A percentile compares a stretch with the other conserved stretches of the same genome.
These are phyloP conservation scores for Leucaena leucocephala DNA, from an alignment of 306 rosid species.

Conservation along the genomic window DNA sequence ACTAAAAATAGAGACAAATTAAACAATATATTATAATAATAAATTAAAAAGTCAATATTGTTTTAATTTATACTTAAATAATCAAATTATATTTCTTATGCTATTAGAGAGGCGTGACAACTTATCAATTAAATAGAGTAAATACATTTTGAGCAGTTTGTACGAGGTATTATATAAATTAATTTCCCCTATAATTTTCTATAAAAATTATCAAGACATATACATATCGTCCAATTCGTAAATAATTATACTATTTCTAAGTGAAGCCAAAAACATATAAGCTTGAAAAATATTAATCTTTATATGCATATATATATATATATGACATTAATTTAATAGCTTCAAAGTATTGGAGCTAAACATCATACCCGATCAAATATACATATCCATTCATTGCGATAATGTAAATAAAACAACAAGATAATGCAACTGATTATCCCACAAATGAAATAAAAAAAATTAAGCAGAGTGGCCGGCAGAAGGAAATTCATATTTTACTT, in stretches of 20 bases:
- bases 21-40: neutral
- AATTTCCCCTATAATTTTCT: neutral
- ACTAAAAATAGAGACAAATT: neutral
- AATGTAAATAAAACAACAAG: neutral
- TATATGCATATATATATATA: neutral
- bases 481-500: neutral
- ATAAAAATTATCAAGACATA: neutral
- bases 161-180: neutral
- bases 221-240: neutral
- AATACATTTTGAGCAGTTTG: neutral
- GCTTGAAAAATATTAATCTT: neutral
- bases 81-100: neutral
- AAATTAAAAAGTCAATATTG: neutral
- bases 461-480: slow-evolving; percentile 1
- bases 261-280: neutral
- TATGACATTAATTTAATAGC: neutral
- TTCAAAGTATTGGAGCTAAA: neutral
- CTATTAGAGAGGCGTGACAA: neutral
- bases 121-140: neutral
- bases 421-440: neutral
- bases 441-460: neutral
- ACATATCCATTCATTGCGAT: neutral
- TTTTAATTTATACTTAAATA: neutral
- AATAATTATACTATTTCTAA: neutral
- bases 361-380: neutral